These are phyloP conservation scores for Corynascus novoguineensis DNA, from an alignment of 495 filamentous ascomycete species.

Conservation along the genomic window DNA sequence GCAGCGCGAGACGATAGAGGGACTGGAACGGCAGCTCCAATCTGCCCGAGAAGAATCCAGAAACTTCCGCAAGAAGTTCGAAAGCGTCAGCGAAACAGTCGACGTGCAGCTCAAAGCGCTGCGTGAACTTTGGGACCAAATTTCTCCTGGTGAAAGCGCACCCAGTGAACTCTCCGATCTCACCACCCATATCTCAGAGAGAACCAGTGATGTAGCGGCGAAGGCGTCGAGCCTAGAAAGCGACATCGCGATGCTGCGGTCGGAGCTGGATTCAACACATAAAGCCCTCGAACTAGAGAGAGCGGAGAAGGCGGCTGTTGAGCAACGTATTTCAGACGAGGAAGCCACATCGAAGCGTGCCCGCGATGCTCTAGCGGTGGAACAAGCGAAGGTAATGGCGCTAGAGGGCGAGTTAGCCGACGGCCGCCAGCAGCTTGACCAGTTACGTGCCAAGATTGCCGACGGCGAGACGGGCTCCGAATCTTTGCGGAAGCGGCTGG, in stretches of 20 bases:
- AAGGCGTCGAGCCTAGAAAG: conserved; percentile 40
- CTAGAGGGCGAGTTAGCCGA: conserved; percentile 61
- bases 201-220: conserved; percentile 50
- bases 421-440: conserved; percentile 57
- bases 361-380: conserved; percentile 49
- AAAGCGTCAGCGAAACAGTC: conserved; percentile 40
- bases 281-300: conserved; percentile 31
- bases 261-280: conserved; percentile 42
- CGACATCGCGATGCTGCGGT: conserved; percentile 40
- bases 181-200: conserved; percentile 57
- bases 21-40: conserved; percentile 50
- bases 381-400: conserved; percentile 51
- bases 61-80: conserved; percentile 47
- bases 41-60: conserved; percentile 47
- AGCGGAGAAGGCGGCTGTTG: conserved; percentile 35
- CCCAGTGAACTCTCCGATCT: conserved; percentile 57
- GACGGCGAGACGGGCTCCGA: conserved; percentile 77
- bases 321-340: conserved; percentile 47
- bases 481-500: conserved; percentile 62
- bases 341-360: conserved; percentile 37
- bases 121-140: conserved; percentile 54
- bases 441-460: conserved; percentile 61
- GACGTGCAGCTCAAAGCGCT: conserved; percentile 53
- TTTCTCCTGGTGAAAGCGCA: conserved; percentile 51
- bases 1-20: conserved; percentile 49